Evolutionary conservation across 768 basidiomycete genomes (phyloP).

Genomic region (Termitomyces sp.): DNA sequence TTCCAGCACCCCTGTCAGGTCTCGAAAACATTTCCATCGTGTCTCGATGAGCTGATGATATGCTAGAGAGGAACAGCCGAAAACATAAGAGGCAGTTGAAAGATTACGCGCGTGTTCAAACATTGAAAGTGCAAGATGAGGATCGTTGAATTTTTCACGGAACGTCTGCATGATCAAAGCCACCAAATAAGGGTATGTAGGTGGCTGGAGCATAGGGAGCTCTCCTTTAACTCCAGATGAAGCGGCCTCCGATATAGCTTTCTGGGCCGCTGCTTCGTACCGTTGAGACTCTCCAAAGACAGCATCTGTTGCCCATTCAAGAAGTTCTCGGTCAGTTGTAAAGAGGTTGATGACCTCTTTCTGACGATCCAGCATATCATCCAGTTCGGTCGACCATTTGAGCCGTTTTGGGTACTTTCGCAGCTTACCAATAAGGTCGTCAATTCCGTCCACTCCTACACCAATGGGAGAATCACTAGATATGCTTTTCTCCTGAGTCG

Average conservation of each 20-base stretch:
- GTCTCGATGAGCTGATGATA: slow-evolving; percentile 88
- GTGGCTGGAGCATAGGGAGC: slow-evolving; percentile 44
- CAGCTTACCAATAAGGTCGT: slow-evolving; percentile 51
- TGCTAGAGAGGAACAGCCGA: slow-evolving; percentile 81
- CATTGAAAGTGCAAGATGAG: slow-evolving; percentile 74
- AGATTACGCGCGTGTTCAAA: slow-evolving; percentile 75
- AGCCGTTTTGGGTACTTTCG: slow-evolving; percentile 43
- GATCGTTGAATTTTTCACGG: slow-evolving; percentile 73
- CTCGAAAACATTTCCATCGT: slow-evolving; percentile 81
- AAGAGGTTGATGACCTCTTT: slow-evolving; percentile 72
- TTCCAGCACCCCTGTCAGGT: slow-evolving; percentile 67
- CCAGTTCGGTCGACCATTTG: slow-evolving; percentile 45
- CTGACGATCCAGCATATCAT: slow-evolving; percentile 58
- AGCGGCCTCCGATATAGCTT: slow-evolving; percentile 25
- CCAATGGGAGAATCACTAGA: slow-evolving; percentile 11
- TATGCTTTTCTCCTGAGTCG: slow-evolving; percentile 22
- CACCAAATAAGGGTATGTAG: slow-evolving; percentile 70
- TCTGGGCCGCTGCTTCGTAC: slow-evolving; percentile 42
- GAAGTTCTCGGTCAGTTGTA: slow-evolving; percentile 59
- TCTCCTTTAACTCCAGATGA: slow-evolving; percentile 18
- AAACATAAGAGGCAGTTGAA: slow-evolving; percentile 78
- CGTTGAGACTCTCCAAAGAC: slow-evolving; percentile 58
- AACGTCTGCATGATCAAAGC: slow-evolving; percentile 74
- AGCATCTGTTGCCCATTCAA: slow-evolving; percentile 66
- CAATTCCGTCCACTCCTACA: slow-evolving; percentile 24